A percentile compares a stretch with the other conserved stretches of the same genome.
Conservation (phyloP, 1,284 basidiomycete species). For the Pseudozyma sp. region DNA sequence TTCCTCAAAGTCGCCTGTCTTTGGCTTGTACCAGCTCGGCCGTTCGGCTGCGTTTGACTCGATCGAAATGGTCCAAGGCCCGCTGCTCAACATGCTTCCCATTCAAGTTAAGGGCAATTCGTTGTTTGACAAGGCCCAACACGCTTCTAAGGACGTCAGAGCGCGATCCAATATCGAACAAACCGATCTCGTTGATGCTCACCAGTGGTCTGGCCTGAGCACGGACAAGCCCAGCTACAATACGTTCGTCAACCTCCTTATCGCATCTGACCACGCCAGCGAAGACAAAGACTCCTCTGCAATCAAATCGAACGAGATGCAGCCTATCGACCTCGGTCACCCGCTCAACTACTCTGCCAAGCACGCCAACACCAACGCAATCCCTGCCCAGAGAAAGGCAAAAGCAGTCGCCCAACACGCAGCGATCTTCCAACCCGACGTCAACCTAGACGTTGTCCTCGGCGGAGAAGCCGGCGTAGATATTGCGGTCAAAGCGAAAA, state of each 20-base stretch:
- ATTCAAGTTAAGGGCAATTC: constrained; percentile 19
- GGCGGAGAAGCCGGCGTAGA: constrained; percentile 1
- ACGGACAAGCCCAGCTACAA: constrained; percentile 38
- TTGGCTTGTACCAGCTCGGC: constrained; percentile 56
- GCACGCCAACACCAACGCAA: background rate
- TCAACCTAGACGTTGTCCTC: constrained; percentile 35
- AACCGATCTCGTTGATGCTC: constrained; percentile 35
- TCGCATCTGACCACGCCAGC: constrained; percentile 13
- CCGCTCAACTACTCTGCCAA: constrained; percentile 22
- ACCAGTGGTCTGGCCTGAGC: constrained; percentile 24
- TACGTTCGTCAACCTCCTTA: constrained; percentile 46
- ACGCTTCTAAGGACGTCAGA: constrained; percentile 11
- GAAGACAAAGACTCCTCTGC: background rate
- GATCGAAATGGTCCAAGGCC: constrained; percentile 48
- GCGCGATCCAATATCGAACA: constrained; percentile 46
- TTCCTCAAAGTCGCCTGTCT: constrained; percentile 18
- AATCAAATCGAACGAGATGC: background rate
- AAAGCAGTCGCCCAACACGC: constrained; percentile 9
- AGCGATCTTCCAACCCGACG: constrained; percentile 28
- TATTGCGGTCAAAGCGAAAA: constrained; percentile 34
- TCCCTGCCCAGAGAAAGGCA: background rate
- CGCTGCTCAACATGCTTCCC: constrained; percentile 55
- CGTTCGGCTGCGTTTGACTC: constrained; percentile 38
- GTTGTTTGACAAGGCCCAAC: constrained; percentile 17
- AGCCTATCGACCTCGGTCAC: constrained; percentile 26